Evolutionary conservation across 2,329 filamentous ascomycete species (phyloP), one percentile per base, ranked within the genome.

Genomic region (Diaporthe longicolla): DNA sequence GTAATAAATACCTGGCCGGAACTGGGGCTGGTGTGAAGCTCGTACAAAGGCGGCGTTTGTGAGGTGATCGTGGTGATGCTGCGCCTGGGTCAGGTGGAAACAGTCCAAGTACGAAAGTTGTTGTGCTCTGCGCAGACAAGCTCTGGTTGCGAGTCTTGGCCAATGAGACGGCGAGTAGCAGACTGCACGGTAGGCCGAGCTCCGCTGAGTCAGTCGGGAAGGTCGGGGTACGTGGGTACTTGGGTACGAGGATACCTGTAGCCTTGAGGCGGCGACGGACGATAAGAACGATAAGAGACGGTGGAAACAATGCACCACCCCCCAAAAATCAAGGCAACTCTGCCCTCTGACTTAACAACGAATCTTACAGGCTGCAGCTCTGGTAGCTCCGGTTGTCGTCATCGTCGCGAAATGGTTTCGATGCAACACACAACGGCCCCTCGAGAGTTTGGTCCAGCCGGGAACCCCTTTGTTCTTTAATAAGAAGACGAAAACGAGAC

Each of bases 381-480:
- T 19, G 26, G 40, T 43, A 43, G 40, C 17, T 48, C 45, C n/a
- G 21, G 48, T 68, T 45, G 17, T 40, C 63, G 45, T 40, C 63
- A 54, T 68, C 48, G 48, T 68, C 10, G 45, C 45, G 8, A 26
- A 40, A 19, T 43, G 21, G 63, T 68, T 54, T 68, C 63, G 63
- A 68, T 68, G 48, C 63, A 54, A 68, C 63, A 52, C 63, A 29
- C 59, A 63, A 54, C 45, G 26, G n/a, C n/a, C 48, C n/a, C n/a
- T 68, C 63, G 63, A 68, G 32, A 43, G 63, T 48, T 54, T 54
- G 63, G 19, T 54, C 48, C 63, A 54, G 32, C 63, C 48, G 63
- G 63, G 63, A 68, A 68, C 29, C 32, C 63, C 63, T 68, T 68
- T 68, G 63, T 68, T 68, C 45, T 68, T 68, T 40, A 68, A 68